Evolutionary conservation across 2,329 filamentous ascomycete genomes (phyloP).

Genomic region (Pyricularia grisea): DNA sequence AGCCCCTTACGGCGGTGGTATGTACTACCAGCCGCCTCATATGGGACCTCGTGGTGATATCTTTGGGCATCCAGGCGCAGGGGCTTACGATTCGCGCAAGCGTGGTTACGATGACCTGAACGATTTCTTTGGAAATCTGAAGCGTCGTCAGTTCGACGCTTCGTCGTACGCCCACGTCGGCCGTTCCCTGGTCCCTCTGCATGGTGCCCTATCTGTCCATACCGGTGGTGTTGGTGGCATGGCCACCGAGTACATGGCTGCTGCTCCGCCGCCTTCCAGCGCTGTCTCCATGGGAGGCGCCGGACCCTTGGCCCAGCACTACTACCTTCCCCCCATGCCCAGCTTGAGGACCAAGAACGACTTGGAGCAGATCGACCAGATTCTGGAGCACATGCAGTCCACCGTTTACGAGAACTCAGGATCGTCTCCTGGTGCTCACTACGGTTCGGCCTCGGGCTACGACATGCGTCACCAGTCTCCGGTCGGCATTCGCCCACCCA

Average conservation of each 20-base stretch:
- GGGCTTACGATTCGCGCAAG: conserved; percentile 61
- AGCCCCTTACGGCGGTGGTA: conserved; percentile 52
- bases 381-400: conserved; percentile 91
- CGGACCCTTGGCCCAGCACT: conserved; percentile 61
- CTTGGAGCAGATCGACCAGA: conserved; percentile 84
- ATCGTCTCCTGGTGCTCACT: conserved; percentile 70
- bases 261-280: conserved; percentile 10
- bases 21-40: conserved; percentile 63
- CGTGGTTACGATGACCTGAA: conserved; percentile 82
- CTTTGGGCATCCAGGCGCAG: conserved; percentile 26
- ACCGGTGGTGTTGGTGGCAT: conserved; percentile 37
- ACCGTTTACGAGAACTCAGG: conserved; percentile 92
- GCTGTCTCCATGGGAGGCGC: conserved; percentile 42
- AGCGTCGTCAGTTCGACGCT: conserved; percentile 82
- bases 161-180: conserved; percentile 86
- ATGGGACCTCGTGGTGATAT: conserved; percentile 50
- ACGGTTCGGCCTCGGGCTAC: conserved; percentile 58
- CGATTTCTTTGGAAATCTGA: conserved; percentile 88
- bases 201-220: conserved; percentile 58
- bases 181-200: conserved; percentile 75
- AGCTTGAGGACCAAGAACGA: conserved; percentile 90
- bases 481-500: conserved; percentile 15
- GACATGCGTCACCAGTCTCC: conserved; percentile 40
- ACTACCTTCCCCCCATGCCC: conserved; percentile 70
- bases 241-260: conserved; percentile 48